phyloP scores from a whole-genome alignment of 352 stramenopile species.

The Phytopythium helicoides region DNA sequence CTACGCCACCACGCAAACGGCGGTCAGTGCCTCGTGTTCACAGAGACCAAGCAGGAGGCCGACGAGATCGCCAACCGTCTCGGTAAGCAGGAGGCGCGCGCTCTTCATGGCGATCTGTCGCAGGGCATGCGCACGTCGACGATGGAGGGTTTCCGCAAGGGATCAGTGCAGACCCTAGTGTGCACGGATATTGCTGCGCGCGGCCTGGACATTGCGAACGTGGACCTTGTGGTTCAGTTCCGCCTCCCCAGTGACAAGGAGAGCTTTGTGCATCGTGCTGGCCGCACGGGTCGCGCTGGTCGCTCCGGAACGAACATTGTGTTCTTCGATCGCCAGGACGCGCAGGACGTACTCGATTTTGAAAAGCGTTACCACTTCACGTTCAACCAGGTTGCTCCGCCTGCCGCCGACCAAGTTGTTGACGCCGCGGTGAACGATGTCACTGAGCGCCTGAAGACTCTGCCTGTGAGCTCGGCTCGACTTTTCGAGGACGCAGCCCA shows the following conservation, averaged over 20 bases:
- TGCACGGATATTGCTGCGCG: constrained; percentile 90
- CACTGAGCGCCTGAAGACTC: constrained; percentile 41
- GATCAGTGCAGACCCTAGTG: constrained; percentile 91
- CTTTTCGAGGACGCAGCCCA: constrained; percentile 62
- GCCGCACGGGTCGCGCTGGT: constrained; percentile 86
- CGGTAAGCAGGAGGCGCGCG: constrained; percentile 48
- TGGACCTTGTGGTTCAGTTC: constrained; percentile 94
- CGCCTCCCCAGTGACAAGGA: constrained; percentile 92
- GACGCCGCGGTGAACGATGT: constrained; percentile 49
- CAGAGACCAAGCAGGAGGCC: constrained; percentile 95
- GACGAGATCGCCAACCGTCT: constrained; percentile 93
- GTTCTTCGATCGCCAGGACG: constrained; percentile 72
- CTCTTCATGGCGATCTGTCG: constrained; percentile 77
- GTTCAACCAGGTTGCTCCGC: constrained; percentile 55
- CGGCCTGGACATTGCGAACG: constrained; percentile 88
- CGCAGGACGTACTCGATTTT: constrained; percentile 69
- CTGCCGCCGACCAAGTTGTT: constrained; percentile 63
- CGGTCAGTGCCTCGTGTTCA: constrained; percentile 95
- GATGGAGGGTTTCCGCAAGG: constrained; percentile 95
- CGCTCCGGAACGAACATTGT: constrained; percentile 85
- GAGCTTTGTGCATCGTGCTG: constrained; percentile 93
- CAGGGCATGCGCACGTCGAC: constrained; percentile 92
- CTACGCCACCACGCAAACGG: constrained; percentile 62
- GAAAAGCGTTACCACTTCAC: constrained; percentile 77
- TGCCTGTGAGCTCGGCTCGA: constrained; percentile 38